Evolutionary conservation across 345 rosid genomes (phyloP), one percentile per base, ranked within the genome.

Genomic region (Orychophragmus violaceus): DNA sequence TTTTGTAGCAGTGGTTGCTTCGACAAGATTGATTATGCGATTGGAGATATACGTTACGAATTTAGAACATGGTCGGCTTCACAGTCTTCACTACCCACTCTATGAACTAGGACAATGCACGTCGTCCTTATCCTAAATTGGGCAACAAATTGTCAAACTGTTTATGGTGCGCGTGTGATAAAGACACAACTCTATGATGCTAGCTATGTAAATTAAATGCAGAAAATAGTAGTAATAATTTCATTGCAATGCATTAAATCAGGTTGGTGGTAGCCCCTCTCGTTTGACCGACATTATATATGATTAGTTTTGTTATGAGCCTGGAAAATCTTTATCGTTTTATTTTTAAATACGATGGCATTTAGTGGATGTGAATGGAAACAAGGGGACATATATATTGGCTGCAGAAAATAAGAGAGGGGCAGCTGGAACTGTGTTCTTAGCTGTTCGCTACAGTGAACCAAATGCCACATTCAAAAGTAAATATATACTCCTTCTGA

Each of bases 381-480:
- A 64, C 54, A 64, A 57, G 71, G 76, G 76, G 66, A 72, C 76
- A 57, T 49, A 57, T 51, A 64, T 48, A 32, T 53, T 64, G 66
- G 59, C 35, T 72, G 71, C 71, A 72, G 66, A 71, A 9, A 60
- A 55, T 30, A 64, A 49, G 28, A 63, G 69, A 72, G 60, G 60
- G 60, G 66, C 66, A 57, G 71, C 17, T 72, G 45, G 71, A 65
- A 66, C 54, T 56, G 66, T 3, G 59, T 49, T 64, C 70, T 71
- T 64, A 72, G 76, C 54, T 64, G 76, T 72, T 28, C 13, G 22
- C 33, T 29, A 64, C 71, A 64, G 66, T 72, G 45, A 72, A 48
- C 65, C 65, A 72, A 48, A 32, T 48, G 59, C 59, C 12, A 65
- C 66, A 72, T 65, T 65, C 25, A 72, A 49, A 49, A 50, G 37